A percentile compares a stretch with the other conserved stretches of the same genome.
Conservation (phyloP, 2,329 filamentous ascomycete species). For the Coniochaeta hoffmannii region DNA sequence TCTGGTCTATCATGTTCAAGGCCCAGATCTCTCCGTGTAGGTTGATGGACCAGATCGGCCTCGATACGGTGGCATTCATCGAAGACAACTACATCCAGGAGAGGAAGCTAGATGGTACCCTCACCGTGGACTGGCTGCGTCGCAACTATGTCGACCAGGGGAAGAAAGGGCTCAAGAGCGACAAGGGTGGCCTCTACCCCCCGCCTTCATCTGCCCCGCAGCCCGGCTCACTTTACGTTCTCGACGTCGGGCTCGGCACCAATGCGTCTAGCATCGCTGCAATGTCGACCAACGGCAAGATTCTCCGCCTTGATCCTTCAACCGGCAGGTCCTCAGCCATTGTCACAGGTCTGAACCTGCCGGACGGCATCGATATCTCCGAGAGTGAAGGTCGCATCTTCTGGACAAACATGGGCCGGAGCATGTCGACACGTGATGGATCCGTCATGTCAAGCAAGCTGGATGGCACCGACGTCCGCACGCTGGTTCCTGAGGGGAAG, state of each 20-base stretch:
- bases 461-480: conserved; percentile 36
- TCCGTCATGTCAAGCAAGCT: conserved; percentile 32
- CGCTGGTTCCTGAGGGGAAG: conserved; percentile 32
- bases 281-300: no score
- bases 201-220: conserved; percentile 9
- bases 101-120: conserved; percentile 26
- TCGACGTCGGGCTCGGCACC: conserved; percentile 21
- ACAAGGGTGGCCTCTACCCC: conserved; percentile 31
- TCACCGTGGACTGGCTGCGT: conserved; percentile 38
- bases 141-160: conserved; percentile 36
- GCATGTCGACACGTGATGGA: conserved; percentile 29
- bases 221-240: conserved; percentile 14
- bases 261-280: conserved; percentile 13
- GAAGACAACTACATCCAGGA: conserved; percentile 45
- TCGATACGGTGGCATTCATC: conserved; percentile 46
- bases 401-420: conserved; percentile 46
- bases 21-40: conserved; percentile 18
- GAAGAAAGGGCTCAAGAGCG: conserved; percentile 36
- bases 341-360: conserved; percentile 21
- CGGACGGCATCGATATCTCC: conserved; percentile 37
- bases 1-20: conserved; percentile 34
- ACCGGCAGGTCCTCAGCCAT: no score
- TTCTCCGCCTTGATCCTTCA: no score
- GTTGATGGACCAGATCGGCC: conserved; percentile 40
- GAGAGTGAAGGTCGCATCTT: conserved; percentile 37